These are phyloP conservation scores for Ogataea neopini DNA, from an alignment of 805 yeast genomes.

Conservation along the genomic window DNA sequence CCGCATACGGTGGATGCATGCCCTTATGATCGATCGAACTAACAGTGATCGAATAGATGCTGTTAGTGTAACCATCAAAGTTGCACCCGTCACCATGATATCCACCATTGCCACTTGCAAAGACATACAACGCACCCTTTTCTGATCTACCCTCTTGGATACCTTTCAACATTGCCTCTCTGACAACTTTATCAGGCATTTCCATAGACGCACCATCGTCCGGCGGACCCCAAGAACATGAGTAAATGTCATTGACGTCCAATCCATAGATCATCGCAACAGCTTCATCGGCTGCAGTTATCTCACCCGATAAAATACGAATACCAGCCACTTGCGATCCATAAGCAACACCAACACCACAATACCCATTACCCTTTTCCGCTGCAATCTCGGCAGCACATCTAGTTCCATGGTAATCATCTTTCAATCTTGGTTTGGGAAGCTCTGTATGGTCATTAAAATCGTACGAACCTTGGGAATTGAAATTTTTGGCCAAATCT, in stretches of 20 bases:
- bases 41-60: slow-evolving; percentile 91
- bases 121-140: slow-evolving; percentile 87
- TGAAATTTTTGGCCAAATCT: slow-evolving; percentile 72
- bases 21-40: slow-evolving; percentile 91
- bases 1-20: slow-evolving; percentile 85
- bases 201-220: slow-evolving; percentile 89
- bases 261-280: slow-evolving; percentile 77
- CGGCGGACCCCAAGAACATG: slow-evolving; percentile 98
- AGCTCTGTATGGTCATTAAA: slow-evolving; percentile 72
- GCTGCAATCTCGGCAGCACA: slow-evolving; percentile 98
- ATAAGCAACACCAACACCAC: slow-evolving; percentile 98
- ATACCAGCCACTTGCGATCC: slow-evolving; percentile 85
- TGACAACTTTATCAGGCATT: slow-evolving; percentile 77
- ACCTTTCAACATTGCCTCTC: slow-evolving; percentile 83
- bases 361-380: slow-evolving; percentile 72
- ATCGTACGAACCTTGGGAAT: slow-evolving; percentile 87
- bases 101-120: slow-evolving; percentile 96
- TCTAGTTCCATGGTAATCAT: slow-evolving; percentile 94
- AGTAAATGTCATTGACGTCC: slow-evolving; percentile 87
- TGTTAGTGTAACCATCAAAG: slow-evolving; percentile 95
- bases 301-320: slow-evolving; percentile 78
- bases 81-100: slow-evolving; percentile 84
- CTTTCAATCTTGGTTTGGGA: slow-evolving; percentile 78
- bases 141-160: slow-evolving; percentile 75
- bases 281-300: slow-evolving; percentile 89